These are phyloP conservation scores for Scleroderma citrinum DNA, from an alignment of 768 basidiomycete species.

Conservation along the genomic window DNA sequence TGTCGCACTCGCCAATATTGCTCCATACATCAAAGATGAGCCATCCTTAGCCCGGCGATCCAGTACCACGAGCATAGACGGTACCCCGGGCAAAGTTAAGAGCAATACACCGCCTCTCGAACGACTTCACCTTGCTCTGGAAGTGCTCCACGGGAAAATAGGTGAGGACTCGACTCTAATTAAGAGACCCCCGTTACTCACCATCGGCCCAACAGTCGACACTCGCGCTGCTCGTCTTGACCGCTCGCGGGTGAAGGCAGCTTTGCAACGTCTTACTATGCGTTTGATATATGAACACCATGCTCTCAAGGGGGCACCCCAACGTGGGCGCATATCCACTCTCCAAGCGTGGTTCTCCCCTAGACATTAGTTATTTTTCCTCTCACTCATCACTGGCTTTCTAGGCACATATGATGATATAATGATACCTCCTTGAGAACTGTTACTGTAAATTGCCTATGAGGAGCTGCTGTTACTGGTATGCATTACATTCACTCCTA, in stretches of 20 bases:
- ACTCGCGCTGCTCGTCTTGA: slow-evolving; percentile 71
- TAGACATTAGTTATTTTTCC: slow-evolving; percentile 14
- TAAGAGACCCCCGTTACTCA: background rate
- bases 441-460: no score
- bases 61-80: slow-evolving; percentile 7
- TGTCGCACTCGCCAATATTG: slow-evolving; percentile 48
- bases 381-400: no score
- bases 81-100: slow-evolving; percentile 23
- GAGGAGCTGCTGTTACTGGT: no score
- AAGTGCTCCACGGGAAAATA: slow-evolving; percentile 53
- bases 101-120: slow-evolving; percentile 41
- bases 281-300: slow-evolving; percentile 57
- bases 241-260: slow-evolving; percentile 67
- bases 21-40: slow-evolving; percentile 50
- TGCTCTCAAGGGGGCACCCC: slow-evolving; percentile 22
- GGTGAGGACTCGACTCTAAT: slow-evolving; percentile 36
- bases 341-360: slow-evolving; percentile 26
- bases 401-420: no score
- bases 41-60: slow-evolving; percentile 10
- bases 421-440: no score
- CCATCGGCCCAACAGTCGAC: slow-evolving; percentile 41
- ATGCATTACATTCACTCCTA: no score
- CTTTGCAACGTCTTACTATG: slow-evolving; percentile 57
- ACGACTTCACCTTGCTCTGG: slow-evolving; percentile 42
- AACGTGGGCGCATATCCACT: slow-evolving; percentile 18